Evolutionary conservation across 306 rosid species (phyloP).

Genomic region (Cucumis cinereus): DNA sequence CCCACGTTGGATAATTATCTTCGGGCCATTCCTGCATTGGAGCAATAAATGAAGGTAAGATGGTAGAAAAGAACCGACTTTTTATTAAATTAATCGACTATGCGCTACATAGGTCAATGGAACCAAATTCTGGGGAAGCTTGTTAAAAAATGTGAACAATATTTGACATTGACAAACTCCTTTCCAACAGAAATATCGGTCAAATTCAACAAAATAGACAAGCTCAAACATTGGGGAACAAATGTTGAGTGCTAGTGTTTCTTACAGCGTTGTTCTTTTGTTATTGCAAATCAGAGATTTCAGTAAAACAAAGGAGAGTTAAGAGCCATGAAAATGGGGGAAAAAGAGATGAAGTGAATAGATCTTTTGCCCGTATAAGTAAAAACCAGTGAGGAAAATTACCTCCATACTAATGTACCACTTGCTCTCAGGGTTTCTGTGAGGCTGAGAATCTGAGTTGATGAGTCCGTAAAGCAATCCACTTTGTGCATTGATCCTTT

Average conservation of each 20-base stretch:
- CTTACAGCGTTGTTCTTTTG: neutral
- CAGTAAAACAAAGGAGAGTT: neutral
- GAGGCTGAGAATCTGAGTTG: constrained; percentile 80
- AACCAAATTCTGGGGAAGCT: neutral
- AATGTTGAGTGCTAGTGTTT: neutral
- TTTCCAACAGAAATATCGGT: neutral
- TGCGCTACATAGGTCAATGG: neutral
- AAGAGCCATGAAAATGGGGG: too few relatives aligned
- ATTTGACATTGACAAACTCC: neutral
- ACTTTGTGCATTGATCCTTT: constrained; percentile 31
- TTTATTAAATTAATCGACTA: neutral
- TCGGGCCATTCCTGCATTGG: constrained; percentile 77
- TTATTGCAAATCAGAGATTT: neutral
- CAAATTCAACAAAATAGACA: neutral
- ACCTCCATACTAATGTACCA: constrained; percentile 95
- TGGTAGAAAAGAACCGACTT: neutral
- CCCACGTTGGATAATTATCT: constrained; percentile 87
- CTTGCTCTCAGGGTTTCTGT: constrained; percentile 78
- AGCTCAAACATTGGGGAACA: neutral
- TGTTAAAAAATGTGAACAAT: neutral
- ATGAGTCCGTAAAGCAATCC: constrained; percentile 91
- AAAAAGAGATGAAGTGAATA: too few relatives aligned
- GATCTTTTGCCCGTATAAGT: neutral
- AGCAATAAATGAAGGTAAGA: constrained; percentile 15
- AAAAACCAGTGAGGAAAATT: neutral